Evolutionary conservation across 169 alveolate species (phyloP).

Genomic region (Eimeria tenella): DNA sequence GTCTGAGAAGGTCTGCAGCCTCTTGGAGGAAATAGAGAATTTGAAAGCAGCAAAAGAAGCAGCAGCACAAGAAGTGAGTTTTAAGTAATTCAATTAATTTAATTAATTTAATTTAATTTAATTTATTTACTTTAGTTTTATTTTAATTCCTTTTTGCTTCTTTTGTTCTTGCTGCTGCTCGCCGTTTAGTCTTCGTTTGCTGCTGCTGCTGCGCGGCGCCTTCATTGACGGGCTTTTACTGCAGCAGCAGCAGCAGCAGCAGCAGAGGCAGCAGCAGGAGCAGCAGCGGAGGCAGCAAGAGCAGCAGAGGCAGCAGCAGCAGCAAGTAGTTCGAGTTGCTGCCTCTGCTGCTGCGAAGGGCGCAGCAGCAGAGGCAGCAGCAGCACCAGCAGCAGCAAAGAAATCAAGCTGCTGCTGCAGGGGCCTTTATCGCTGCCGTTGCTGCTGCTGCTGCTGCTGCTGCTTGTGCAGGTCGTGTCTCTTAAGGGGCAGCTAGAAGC

Average conservation of each 20-base stretch:
- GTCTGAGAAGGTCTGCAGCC: not conserved
- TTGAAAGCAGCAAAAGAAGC: not conserved
- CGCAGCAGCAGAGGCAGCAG: not conserved
- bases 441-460: constrained; percentile 15
- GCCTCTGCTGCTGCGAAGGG: not conserved
- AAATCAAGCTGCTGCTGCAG: not conserved
- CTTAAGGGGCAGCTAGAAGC: not conserved
- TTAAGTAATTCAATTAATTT: not conserved
- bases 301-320: not conserved
- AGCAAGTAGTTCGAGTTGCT: too few species aligned
- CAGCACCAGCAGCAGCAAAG: not conserved
- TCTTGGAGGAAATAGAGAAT: not conserved
- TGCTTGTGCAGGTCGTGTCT: too few species aligned
- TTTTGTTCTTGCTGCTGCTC: not conserved
- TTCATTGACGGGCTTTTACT: not conserved
- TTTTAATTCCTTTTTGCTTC: constrained; percentile 79
- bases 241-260: constrained; percentile 3
- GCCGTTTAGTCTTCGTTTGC: not conserved
- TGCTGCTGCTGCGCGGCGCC: not conserved
- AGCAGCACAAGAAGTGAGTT: not conserved
- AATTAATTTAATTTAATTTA: not conserved
- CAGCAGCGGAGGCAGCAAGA: not conserved
- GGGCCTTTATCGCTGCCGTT: not conserved
- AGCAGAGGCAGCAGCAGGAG: not conserved
- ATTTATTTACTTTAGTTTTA: constrained; percentile 95